Conservation (phyloP, 2,329 filamentous ascomycete species). For the Pseudocercospora fuligena region DNA sequence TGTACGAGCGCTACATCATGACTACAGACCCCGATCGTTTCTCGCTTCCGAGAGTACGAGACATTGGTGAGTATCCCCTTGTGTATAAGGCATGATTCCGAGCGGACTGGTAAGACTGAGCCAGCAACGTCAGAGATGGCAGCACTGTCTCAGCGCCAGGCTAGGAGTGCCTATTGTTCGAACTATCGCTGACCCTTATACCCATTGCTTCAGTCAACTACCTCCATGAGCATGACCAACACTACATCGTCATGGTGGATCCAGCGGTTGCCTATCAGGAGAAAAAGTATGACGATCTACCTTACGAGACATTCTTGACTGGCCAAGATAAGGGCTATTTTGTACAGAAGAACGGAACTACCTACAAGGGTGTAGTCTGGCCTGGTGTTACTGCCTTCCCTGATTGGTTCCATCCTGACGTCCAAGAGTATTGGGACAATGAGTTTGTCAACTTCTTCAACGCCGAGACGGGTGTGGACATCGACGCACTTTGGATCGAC, state of each 20-base stretch:
- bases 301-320: constrained; percentile 61
- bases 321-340: constrained; percentile 62
- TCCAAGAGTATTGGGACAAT: constrained; percentile 68
- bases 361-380: constrained; percentile 74
- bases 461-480: constrained; percentile 67
- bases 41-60: constrained; percentile 64
- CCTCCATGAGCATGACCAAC: constrained; percentile 49
- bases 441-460: constrained; percentile 71
- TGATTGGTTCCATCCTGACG: constrained; percentile 74
- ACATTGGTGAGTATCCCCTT: no score
- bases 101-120: no score
- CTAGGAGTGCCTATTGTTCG: no score
- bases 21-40: constrained; percentile 69
- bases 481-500: constrained; percentile 75
- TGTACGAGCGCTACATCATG: constrained; percentile 59
- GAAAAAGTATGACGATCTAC: constrained; percentile 27
- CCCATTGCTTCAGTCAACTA: no score
- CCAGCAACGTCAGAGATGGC: no score
- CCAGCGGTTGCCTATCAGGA: constrained; percentile 59
- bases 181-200: no score
- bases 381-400: constrained; percentile 58
- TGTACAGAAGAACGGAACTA: constrained; percentile 59
- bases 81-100: no score
- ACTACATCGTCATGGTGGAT: constrained; percentile 71
- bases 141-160: no score